Percentiles rank a stretch among this genome's conserved stretches.
Evolutionary conservation across 75 land plant genomes (phyloP).

Genomic region (Cunninghamia lanceolata): DNA sequence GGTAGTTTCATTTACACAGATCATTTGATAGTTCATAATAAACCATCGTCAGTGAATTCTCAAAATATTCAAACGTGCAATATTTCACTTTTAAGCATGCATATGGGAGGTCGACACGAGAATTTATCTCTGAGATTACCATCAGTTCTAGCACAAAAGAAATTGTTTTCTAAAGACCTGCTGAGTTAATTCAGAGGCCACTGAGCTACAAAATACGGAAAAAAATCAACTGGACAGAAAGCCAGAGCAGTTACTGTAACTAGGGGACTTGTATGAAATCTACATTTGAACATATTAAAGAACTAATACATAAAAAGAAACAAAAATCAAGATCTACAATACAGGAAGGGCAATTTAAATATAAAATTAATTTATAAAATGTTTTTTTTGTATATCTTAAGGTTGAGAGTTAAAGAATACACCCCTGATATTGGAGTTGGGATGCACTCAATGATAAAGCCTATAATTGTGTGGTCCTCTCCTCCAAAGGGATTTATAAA

Average conservation of each 20-base stretch:
- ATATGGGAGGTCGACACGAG: neutral
- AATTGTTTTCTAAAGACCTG: neutral
- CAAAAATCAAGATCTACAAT: neutral
- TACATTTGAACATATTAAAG: neutral
- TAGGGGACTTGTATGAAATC: neutral
- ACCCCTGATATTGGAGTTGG: neutral
- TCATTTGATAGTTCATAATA: neutral
- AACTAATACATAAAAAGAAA: neutral
- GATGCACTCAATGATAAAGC: no score
- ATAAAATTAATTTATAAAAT: neutral
- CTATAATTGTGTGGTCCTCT: no score
- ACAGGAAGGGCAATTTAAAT: neutral
- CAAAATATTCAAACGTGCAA: neutral
- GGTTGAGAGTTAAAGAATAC: neutral
- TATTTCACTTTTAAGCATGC: neutral
- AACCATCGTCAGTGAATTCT: neutral
- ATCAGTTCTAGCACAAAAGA: neutral
- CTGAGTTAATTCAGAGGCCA: neutral
- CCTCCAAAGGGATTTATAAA: no score
- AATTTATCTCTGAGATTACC: neutral
- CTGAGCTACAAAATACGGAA: neutral
- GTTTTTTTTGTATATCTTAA: neutral
- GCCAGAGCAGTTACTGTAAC: neutral
- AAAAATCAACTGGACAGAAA: neutral
- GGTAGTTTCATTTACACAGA: neutral